Conservation (phyloP, 768 basidiomycete genomes). For the Serendipita sp. region DNA sequence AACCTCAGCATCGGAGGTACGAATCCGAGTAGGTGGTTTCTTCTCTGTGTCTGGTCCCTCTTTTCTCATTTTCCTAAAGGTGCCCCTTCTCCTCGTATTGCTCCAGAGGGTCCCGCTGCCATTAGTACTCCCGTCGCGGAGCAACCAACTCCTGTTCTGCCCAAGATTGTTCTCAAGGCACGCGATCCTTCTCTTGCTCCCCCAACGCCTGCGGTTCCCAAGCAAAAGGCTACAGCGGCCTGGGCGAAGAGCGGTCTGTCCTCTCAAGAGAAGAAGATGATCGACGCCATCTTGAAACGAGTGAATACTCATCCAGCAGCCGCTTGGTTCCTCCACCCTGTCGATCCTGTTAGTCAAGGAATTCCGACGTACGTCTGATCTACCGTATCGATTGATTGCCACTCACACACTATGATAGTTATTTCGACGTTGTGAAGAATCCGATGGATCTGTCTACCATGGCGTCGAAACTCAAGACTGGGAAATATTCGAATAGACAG, state of each 20-base stretch:
- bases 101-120: background rate
- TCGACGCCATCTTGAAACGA: constrained; percentile 41
- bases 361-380: constrained; percentile 57
- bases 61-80: background rate
- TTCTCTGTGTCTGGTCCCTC: background rate
- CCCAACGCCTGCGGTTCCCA: background rate
- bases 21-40: background rate
- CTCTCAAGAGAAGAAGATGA: constrained; percentile 5
- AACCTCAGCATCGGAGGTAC: background rate
- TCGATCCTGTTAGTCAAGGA: constrained; percentile 88
- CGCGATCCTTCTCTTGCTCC: background rate
- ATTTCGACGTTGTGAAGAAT: constrained; percentile 76
- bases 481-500: constrained; percentile 71
- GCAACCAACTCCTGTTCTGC: background rate
- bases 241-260: background rate
- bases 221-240: background rate
- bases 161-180: constrained; percentile 1
- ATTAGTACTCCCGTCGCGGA: background rate
- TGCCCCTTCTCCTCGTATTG: background rate
- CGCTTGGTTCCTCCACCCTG: constrained; percentile 64
- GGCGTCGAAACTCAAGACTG: constrained; percentile 68
- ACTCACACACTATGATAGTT: constrained; percentile 31
- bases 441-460: constrained; percentile 95
- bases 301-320: constrained; percentile 60
- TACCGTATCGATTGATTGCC: constrained; percentile 4